Conservation (phyloP, 2,329 filamentous ascomycete genomes). For the Ophiocordyceps sinensis region DNA sequence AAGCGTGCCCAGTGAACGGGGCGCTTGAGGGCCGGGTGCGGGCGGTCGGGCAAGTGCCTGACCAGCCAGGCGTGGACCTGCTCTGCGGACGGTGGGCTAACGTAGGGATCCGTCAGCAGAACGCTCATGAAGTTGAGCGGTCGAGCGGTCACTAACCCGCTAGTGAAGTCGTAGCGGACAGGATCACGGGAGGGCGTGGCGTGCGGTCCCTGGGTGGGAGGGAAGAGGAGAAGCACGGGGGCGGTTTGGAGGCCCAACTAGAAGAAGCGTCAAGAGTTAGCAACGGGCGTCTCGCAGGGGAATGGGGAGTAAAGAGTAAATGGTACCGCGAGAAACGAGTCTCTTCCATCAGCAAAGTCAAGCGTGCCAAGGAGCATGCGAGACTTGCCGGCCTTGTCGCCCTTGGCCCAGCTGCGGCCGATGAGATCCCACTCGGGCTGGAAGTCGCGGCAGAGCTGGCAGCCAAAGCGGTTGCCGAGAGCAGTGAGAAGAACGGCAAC, state of each 20-base stretch:
- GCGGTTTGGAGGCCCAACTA: conserved; percentile 90
- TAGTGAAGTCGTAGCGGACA: conserved; percentile 70
- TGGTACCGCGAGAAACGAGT: conserved; percentile 70
- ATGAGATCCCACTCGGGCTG: conserved; percentile 89
- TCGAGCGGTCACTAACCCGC: conserved; percentile 41
- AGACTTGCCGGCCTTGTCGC: conserved; percentile 60
- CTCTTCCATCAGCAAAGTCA: conserved; percentile 75
- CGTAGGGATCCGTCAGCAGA: conserved; percentile 1
- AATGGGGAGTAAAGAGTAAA: neutral
- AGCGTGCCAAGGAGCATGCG: conserved; percentile 68
- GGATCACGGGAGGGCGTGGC: conserved; percentile 57
- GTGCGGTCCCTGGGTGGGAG: conserved; percentile 67
- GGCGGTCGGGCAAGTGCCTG: conserved; percentile 62
- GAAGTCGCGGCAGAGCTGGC: conserved; percentile 76
- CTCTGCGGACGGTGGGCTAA: conserved; percentile 60
- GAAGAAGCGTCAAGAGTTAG: neutral
- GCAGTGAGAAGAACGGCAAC: conserved; percentile 77
- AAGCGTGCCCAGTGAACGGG: conserved; percentile 80
- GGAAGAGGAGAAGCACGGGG: conserved; percentile 77
- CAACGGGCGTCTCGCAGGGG: neutral
- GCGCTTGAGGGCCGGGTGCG: conserved; percentile 63
- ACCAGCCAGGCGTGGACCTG: conserved; percentile 65
- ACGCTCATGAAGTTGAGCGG: neutral
- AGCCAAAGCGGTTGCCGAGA: conserved; percentile 68
- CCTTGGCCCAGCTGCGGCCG: conserved; percentile 73